Evolutionary conservation across 225 moss, liverwort and hornwort genomes (phyloP).

Genomic region (Marchantia paleacea): DNA sequence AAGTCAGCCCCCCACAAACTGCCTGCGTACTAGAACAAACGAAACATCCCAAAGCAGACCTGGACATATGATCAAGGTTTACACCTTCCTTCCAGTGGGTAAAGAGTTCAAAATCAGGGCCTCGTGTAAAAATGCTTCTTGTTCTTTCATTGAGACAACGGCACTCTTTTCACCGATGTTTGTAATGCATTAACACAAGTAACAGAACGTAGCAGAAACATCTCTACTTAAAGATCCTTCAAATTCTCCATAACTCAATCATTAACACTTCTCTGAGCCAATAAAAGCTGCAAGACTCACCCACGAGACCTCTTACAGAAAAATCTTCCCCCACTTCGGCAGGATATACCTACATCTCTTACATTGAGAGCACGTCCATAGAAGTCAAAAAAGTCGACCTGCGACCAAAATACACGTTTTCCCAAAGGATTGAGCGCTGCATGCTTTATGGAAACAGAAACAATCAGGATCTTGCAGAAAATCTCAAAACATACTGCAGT

Average conservation of each 20-base stretch:
- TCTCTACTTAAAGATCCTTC: not conserved
- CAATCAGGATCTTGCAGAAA: not conserved
- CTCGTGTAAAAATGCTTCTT: not conserved
- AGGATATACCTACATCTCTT: slow-evolving; percentile 92
- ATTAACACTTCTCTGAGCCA: too few species aligned
- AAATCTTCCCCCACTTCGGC: slow-evolving; percentile 84
- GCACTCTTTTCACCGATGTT: not conserved
- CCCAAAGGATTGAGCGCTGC: not conserved
- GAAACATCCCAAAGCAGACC: not conserved
- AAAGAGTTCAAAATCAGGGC: not conserved
- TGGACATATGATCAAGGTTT: not conserved
- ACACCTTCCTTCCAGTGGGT: not conserved
- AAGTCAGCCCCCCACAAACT: not conserved
- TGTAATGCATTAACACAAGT: not conserved
- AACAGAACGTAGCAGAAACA: not conserved
- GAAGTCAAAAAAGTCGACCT: slow-evolving; percentile 97
- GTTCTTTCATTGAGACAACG: not conserved
- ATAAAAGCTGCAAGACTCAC: slow-evolving; percentile 37
- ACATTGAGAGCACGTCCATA: slow-evolving; percentile 87
- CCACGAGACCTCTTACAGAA: slow-evolving; percentile 68
- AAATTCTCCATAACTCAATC: not conserved
- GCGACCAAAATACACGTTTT: slow-evolving; percentile 1
- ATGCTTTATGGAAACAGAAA: not conserved
- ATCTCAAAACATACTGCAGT: not conserved
- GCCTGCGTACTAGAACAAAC: not conserved